Conservation (phyloP, 495 filamentous ascomycete species). For the Penicillium maclennaniae region DNA sequence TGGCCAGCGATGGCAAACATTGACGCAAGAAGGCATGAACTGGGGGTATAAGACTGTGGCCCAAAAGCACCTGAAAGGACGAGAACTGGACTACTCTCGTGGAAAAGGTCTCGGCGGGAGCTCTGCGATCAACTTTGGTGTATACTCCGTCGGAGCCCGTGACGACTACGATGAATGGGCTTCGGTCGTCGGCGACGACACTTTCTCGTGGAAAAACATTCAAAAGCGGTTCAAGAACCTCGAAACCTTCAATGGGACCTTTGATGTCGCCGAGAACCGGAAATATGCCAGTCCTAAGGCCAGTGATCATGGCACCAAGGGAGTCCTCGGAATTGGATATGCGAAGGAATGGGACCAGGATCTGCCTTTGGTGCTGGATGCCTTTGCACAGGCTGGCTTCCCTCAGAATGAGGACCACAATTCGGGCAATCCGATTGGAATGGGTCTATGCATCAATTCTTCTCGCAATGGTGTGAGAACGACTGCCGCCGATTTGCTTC, state of each 20-base stretch:
- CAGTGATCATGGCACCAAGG: slow-evolving; percentile 47
- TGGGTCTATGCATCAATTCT: slow-evolving; percentile 47
- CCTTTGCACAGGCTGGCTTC: slow-evolving; percentile 45
- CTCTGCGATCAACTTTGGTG: slow-evolving; percentile 60
- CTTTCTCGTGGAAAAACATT: slow-evolving; percentile 50
- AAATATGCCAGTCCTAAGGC: slow-evolving; percentile 29
- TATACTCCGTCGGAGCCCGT: slow-evolving; percentile 52
- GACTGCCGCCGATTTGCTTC: slow-evolving; percentile 51
- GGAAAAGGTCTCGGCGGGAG: slow-evolving; percentile 59
- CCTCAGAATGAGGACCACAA: slow-evolving; percentile 54
- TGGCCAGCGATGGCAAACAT: slow-evolving; percentile 51
- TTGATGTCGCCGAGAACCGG: slow-evolving; percentile 31
- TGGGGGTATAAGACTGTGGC: slow-evolving; percentile 59
- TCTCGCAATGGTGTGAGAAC: slow-evolving; percentile 44
- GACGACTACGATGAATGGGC: slow-evolving; percentile 62
- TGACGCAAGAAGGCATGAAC: slow-evolving; percentile 46
- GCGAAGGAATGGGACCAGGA: slow-evolving; percentile 48
- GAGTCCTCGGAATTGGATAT: slow-evolving; percentile 46
- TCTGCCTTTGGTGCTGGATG: slow-evolving; percentile 40
- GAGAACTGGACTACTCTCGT: slow-evolving; percentile 53
- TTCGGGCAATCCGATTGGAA: slow-evolving; percentile 57
- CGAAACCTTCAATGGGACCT: slow-evolving; percentile 48
- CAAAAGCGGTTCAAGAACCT: slow-evolving; percentile 46
- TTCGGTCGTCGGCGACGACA: slow-evolving; percentile 32
- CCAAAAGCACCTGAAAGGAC: slow-evolving; percentile 47